Conservation (phyloP, 371 early-diverging fungal species). For the Batkoa obscura region DNA sequence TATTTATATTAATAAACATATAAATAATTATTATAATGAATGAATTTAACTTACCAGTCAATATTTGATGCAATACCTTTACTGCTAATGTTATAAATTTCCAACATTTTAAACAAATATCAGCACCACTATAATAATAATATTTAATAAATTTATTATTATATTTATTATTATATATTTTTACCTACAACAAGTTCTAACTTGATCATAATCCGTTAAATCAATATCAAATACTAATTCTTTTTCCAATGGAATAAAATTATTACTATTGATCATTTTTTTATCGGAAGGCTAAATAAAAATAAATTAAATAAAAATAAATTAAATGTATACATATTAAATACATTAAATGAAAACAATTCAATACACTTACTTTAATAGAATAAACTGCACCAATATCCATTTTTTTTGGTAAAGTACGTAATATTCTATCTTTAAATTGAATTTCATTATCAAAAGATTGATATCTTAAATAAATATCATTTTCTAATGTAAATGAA, state of each 20-base stretch:
- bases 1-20: not conserved
- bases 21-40: not conserved
- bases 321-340: not conserved
- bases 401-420: slow-evolving; percentile 71
- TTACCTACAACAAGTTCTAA: slow-evolving; percentile 84
- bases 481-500: slow-evolving; percentile 63
- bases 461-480: slow-evolving; percentile 75
- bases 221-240: slow-evolving; percentile 99
- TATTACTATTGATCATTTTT: slow-evolving; percentile 42
- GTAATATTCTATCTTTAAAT: slow-evolving; percentile 52
- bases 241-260: slow-evolving; percentile 57
- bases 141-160: not conserved
- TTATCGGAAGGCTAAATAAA: slow-evolving; percentile 43
- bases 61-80: slow-evolving; percentile 52
- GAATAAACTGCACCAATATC: slow-evolving; percentile 97
- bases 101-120: slow-evolving; percentile 87
- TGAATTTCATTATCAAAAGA: slow-evolving; percentile 54
- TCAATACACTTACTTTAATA: slow-evolving; percentile 23
- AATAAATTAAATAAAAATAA: slow-evolving; percentile 1
- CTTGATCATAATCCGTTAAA: slow-evolving; percentile 98
- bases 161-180: not conserved
- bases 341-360: not conserved
- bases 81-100: slow-evolving; percentile 83
- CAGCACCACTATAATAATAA: slow-evolving; percentile 38
- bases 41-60: slow-evolving; percentile 27